These are phyloP conservation scores for Annulohypoxylon stygium DNA, from an alignment of 495 filamentous ascomycete genomes.

Conservation along the genomic window DNA sequence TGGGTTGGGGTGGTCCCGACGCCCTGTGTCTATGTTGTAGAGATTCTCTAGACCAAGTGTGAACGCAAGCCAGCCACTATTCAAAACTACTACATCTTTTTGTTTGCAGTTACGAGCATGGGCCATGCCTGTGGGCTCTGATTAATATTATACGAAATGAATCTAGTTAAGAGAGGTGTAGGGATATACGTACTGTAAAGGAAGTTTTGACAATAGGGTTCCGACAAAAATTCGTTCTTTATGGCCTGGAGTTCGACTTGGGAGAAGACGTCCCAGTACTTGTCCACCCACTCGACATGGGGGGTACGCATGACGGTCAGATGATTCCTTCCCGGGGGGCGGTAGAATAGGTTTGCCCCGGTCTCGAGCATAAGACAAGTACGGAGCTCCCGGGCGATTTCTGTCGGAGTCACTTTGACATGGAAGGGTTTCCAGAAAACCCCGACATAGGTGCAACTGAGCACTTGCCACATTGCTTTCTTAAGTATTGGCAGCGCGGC, in stretches of 20 bases:
- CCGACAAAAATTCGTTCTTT: neutral
- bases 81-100: too few species aligned
- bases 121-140: too few species aligned
- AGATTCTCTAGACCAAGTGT: neutral
- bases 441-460: too few species aligned
- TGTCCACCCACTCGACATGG: neutral
- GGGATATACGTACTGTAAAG: neutral
- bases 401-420: neutral
- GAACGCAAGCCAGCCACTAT: neutral
- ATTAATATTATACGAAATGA: too few species aligned
- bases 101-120: neutral
- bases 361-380: slow-evolving; percentile 20
- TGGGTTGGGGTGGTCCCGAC: too few species aligned
- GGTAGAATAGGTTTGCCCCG: slow-evolving; percentile 13
- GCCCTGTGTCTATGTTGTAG: too few species aligned
- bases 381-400: neutral
- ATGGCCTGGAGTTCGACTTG: neutral
- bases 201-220: neutral
- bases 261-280: slow-evolving; percentile 24
- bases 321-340: neutral
- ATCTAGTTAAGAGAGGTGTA: neutral
- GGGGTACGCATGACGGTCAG: neutral
- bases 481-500: neutral
- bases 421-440: too few species aligned
- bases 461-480: too few species aligned